phyloP scores from a whole-genome alignment of 176 grass and related monocot genomes.

The Thinopyrum elongatum region DNA sequence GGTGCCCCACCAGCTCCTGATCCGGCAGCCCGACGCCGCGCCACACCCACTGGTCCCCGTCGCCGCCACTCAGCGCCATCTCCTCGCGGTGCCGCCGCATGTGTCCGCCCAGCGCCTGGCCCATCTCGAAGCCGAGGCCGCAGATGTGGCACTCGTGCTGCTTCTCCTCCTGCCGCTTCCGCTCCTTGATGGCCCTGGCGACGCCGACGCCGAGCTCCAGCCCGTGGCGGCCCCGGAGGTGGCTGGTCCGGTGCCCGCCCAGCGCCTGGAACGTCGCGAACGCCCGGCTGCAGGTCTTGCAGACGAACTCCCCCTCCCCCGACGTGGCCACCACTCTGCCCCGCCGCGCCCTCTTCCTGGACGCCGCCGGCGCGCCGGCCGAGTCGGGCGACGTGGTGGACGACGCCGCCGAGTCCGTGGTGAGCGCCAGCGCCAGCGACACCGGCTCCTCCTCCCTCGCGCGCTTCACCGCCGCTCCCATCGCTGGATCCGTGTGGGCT shows the following conservation, averaged over 20 bases:
- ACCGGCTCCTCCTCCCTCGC: neutral
- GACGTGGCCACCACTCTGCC: neutral
- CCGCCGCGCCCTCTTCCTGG: neutral
- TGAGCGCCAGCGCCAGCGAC: neutral
- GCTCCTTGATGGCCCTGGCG: slow-evolving; percentile 1
- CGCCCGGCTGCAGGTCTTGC: slow-evolving; percentile 48
- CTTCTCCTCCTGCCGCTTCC: neutral
- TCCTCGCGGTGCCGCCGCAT: slow-evolving; percentile 57
- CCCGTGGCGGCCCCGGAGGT: slow-evolving; percentile 39
- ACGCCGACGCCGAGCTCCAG: slow-evolving; percentile 42
- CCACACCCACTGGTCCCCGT: neutral
- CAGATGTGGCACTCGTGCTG: slow-evolving; percentile 61
- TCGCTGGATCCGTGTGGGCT: neutral
- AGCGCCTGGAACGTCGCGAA: slow-evolving; percentile 64
- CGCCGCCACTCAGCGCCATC: neutral
- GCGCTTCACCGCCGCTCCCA: neutral
- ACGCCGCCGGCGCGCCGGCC: neutral
- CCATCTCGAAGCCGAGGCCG: slow-evolving; percentile 45
- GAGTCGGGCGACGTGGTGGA: neutral
- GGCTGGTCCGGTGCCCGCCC: slow-evolving; percentile 62
- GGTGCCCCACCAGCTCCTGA: neutral
- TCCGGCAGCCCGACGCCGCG: neutral
- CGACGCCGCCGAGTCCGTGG: neutral
- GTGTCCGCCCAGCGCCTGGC: slow-evolving; percentile 62
- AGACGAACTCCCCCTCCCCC: slow-evolving; percentile 38